Evolutionary conservation across 2,329 filamentous ascomycete genomes (phyloP), one percentile per base, ranked within the genome.

Genomic region (Apiospora hydei): DNA sequence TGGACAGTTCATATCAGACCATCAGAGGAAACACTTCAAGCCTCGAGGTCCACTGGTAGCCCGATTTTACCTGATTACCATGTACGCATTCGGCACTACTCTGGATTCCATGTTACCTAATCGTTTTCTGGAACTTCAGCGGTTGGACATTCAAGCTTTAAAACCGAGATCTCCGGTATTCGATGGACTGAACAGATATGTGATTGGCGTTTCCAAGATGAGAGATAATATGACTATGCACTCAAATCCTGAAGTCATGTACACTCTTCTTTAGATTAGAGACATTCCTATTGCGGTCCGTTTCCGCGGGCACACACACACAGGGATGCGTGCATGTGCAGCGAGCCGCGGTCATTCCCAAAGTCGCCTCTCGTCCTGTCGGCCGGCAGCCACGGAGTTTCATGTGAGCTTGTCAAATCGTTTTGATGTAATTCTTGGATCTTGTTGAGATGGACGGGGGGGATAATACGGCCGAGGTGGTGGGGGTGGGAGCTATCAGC

Each of bases 1-100:
- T 57, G 51, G 51, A 57, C 51, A 57, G 53, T 61, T 38, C 53
- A 38, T 61, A 61, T 61, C 53, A 61, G 53, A 61, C 53, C 53
- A 61, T 61, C 53, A 57, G 51, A 34, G 26, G 51, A 57, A 57
- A 34, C 51, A 61, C 30, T 38, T 38, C 53, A 61, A 61, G 53
- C 57, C 30, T 64, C 21, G 57, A 64, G 30, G 34, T 64, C 57
- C 57, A 64, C 57, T 21, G 34, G 34, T 24, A 64, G 57, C 57
- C 57, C 57, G 18, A 41, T 64, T 41, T 64, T 41, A 64, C 57
- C 34, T 64, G 57, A n/a, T 64, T 64, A 21, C 57, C 34, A 64
- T n/a, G 34, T 41, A 41, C 57, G 30, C 13, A 64, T 64, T 64
- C 57, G 57, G 57, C 57, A 64, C 41, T 64, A 41, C 18, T 41